Base-by-base conservation (phyloP, 2,329 filamentous ascomycete species). In the Helotiales sp. region DNA sequence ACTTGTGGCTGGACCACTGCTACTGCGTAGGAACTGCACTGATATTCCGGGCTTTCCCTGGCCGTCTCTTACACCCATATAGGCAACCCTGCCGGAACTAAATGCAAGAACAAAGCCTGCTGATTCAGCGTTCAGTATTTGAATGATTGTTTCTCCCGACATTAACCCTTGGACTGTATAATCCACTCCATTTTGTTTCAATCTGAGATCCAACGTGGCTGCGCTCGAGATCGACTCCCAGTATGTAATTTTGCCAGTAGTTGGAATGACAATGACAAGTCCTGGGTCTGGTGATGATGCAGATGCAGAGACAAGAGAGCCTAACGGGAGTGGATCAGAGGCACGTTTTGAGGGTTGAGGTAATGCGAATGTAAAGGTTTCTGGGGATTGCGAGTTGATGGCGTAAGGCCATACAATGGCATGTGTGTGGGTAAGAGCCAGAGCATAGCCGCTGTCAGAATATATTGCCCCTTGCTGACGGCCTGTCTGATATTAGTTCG, bases 141-240 rank as follows among this genome's bases (percentile, higher is more conserved):
- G 85, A 5, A 85, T 84, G 9, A 93, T 86, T 50, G 81, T 82
- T 73, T 99, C 95, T 46, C 90, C 88, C 0, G 88, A 89, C 54
- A 88, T 85, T 74, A 97, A 81, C 60, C 89, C 88, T 2, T 84
- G 79, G 61, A 96, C 85, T 2, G 78, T 77, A 46, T 90, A 85
- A 68, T 96, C 91, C 15, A 96, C 84, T 15, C 90, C 90, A 63
- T 86, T 88, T 63, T 89, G 86, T 68, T 90, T 89, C 70, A 96
- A 89, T 63, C 89, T 68, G 38, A 96, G 84, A 62, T 90, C 90
- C 55, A 96, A 81, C 0, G 91, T 91, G 36, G 92, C 90, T 9
- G 91, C 92, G 72, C 87, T 92, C 55, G 93, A 92, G 62, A 98
- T 90, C 36, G 91, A 96, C 72, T 98, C 95, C 92, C 95, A 98